These are phyloP conservation scores for Phytophthora vignae DNA, from an alignment of 352 stramenopile genomes.

Conservation along the genomic window DNA sequence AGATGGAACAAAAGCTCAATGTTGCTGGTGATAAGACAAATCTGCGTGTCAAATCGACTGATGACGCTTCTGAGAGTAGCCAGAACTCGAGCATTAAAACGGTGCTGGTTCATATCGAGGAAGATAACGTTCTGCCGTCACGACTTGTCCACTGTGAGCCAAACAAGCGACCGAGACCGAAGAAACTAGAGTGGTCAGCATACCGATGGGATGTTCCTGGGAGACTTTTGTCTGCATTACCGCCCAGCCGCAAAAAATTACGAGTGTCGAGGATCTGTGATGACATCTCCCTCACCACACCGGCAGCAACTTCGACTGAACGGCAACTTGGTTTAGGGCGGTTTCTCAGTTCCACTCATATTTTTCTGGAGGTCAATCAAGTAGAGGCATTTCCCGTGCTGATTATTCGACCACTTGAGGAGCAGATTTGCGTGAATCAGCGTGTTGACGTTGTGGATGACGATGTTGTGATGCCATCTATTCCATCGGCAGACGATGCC, in stretches of 20 bases:
- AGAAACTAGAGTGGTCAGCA: constrained; percentile 32
- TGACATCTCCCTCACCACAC: constrained; percentile 47
- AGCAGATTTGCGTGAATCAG: constrained; percentile 36
- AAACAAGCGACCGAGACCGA: constrained; percentile 34
- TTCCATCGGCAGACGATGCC: not conserved
- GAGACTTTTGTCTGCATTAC: constrained; percentile 20
- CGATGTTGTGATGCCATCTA: constrained; percentile 1
- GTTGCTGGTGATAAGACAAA: not conserved
- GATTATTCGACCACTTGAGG: constrained; percentile 54
- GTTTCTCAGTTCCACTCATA: constrained; percentile 59
- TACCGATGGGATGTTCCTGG: constrained; percentile 30
- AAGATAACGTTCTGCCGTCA: constrained; percentile 44
- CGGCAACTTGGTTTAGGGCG: constrained; percentile 35
- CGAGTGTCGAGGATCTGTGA: constrained; percentile 49
- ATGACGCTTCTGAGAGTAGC: not conserved
- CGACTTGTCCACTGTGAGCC: constrained; percentile 39
- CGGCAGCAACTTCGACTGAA: constrained; percentile 35
- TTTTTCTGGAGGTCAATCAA: constrained; percentile 61
- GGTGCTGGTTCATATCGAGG: constrained; percentile 29
- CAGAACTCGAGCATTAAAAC: constrained; percentile 18
- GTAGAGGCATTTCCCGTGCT: constrained; percentile 76
- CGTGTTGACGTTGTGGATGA: not conserved
- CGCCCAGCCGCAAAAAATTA: constrained; percentile 31
- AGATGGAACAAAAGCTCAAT: constrained; percentile 34
- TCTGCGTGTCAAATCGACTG: not conserved